A percentile compares a stretch with the other conserved stretches of the same genome.
Evolutionary conservation across 2,329 filamentous ascomycete species (phyloP).

Genomic region (Pseudogymnoascus sp.): DNA sequence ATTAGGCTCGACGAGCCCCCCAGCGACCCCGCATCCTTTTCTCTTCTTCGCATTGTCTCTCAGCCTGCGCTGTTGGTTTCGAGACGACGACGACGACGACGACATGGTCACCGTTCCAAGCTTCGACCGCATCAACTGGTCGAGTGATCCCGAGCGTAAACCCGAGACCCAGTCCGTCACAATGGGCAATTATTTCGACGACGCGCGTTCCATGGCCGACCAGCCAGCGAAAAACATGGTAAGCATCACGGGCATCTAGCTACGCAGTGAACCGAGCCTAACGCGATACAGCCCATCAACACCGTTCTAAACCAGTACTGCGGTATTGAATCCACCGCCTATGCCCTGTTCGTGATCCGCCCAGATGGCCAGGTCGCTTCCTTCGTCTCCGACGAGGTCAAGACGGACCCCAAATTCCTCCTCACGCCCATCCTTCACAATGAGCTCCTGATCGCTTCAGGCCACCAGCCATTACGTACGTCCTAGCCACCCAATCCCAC

Average conservation of each 20-base stretch:
- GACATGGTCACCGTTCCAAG: not conserved
- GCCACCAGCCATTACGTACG: not conserved
- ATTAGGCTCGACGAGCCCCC: not conserved
- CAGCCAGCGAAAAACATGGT: not conserved
- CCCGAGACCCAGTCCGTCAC: not conserved
- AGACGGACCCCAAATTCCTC: not conserved
- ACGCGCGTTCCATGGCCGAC: not conserved
- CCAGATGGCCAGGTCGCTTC: slow-evolving; percentile 6
- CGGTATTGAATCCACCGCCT: slow-evolving; percentile 5
- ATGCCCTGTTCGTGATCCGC: not conserved
- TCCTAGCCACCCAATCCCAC: not conserved
- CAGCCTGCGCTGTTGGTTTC: not conserved
- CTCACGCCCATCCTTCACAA: not conserved
- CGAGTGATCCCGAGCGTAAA: not conserved
- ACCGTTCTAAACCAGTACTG: slow-evolving; percentile 2
- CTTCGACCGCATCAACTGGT: not conserved
- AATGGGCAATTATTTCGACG: not conserved
- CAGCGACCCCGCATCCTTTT: not conserved
- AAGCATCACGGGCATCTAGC: not conserved
- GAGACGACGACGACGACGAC: not conserved
- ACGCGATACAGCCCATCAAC: not conserved
- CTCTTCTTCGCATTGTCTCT: not conserved
- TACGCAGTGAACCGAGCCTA: not conserved
- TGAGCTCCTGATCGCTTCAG: not conserved
- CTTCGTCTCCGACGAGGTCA: slow-evolving; percentile 1